Evolutionary conservation across 148 eudicot genomes (phyloP), one percentile per base, ranked within the genome.

Genomic region (Chenopodium formosanum): DNA sequence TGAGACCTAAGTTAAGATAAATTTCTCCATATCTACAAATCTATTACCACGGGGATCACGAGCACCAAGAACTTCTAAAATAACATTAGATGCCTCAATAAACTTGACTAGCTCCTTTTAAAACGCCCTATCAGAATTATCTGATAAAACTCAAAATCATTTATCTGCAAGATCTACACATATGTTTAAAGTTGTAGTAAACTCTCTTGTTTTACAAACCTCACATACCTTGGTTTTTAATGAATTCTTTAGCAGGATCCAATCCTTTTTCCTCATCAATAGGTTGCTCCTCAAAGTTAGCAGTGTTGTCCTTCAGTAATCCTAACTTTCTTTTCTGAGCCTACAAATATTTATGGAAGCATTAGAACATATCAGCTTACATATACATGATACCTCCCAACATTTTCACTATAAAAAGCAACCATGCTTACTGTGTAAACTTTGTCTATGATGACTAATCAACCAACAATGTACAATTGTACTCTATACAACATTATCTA

Each of bases 101-200:
- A 96, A 98, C 85, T 96, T 96, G 81, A 88, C 94, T 81, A 96
- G 90, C 88, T 96, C 99, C 89, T 92, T 96, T 91, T 94, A 96
- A 78, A 96, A 96, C 34, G 90, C 87, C 87, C 92, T 89, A 62
- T 96, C 97, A 70, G 98, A 89, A 80, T 88, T 89, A 71, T 94
- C 97, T 92, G 89, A 83, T 37, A 37, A 37, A 37, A 37, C 44
- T 37, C 44, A 37, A 37, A 37, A 37, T 5, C 0, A 37, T 5
- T 37, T 37, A 37, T 37, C 44, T 37, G 44, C 44, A 37, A 37
- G 6, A 4, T 0, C 44, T 6, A 37, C 44, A 0, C 44, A 37
- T 31, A 31, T 37, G 44, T 37, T 37, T 37, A 37, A 37, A 14
- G 22, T 19, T 37, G 79, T 13, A 53, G 29, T 50, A 75, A 79